Evolutionary conservation across 1,284 basidiomycete species (phyloP).

Genomic region (Heterobasidion irregulare): DNA sequence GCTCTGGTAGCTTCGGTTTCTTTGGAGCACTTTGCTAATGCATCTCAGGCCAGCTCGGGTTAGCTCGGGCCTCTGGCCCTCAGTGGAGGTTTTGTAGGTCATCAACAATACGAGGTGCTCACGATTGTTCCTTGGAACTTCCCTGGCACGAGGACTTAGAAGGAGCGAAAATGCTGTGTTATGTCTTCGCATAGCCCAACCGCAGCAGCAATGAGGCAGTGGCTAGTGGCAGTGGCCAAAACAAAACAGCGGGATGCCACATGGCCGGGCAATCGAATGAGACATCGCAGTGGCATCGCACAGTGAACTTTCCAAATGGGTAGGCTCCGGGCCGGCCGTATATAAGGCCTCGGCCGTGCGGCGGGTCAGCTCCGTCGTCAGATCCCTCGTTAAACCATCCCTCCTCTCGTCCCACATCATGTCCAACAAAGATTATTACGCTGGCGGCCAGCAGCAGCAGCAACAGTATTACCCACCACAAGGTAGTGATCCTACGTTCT

Average conservation of each 20-base stretch:
- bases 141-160: background rate
- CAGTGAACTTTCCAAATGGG: background rate
- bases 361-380: too few relatives aligned
- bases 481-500: conserved; percentile 30
- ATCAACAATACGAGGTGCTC: too few relatives aligned
- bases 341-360: background rate
- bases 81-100: too few relatives aligned
- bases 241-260: background rate
- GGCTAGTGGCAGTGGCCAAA: background rate
- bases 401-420: conserved; percentile 29
- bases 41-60: too few relatives aligned
- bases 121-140: background rate
- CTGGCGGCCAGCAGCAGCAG: conserved; percentile 30
- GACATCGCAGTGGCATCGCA: background rate
- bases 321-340: background rate
- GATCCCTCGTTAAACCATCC: background rate
- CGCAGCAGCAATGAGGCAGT: background rate
- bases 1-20: too few relatives aligned
- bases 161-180: too few relatives aligned
- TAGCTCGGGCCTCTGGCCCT: too few relatives aligned
- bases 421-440: conserved; percentile 73
- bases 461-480: conserved; percentile 57
- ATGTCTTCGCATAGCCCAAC: background rate
- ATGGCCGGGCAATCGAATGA: background rate
- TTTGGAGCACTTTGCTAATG: too few relatives aligned